Conservation (phyloP, 2,329 filamentous ascomycete genomes). For the Fonsecaea nubica region DNA sequence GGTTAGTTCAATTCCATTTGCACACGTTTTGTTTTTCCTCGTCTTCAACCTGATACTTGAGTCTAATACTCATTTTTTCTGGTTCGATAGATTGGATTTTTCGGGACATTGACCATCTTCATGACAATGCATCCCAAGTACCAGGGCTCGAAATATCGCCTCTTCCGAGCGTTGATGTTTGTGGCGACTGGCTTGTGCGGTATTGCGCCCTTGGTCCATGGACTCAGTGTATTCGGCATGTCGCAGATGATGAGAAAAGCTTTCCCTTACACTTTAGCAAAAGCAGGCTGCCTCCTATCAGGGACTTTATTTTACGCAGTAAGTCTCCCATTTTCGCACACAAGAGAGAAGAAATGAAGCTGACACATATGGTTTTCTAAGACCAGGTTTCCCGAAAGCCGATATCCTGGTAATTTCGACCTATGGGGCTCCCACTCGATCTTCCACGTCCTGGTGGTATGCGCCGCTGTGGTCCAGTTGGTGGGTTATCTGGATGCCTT, state of each 20-base stretch:
- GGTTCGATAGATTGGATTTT: slow-evolving; percentile 22
- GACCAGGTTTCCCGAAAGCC: slow-evolving; percentile 24
- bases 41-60: slow-evolving; percentile 13
- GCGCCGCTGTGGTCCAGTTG: slow-evolving; percentile 34
- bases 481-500: slow-evolving; percentile 18
- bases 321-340: slow-evolving; percentile 31
- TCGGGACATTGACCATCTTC: slow-evolving; percentile 28
- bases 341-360: slow-evolving; percentile 26
- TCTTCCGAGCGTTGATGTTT: slow-evolving; percentile 40
- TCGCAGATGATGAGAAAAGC: slow-evolving; percentile 42
- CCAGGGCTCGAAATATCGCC: slow-evolving; percentile 40
- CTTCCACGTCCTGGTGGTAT: slow-evolving; percentile 41
- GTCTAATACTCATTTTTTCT: slow-evolving; percentile 15
- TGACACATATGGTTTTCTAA: slow-evolving; percentile 31
- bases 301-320: slow-evolving; percentile 43
- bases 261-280: slow-evolving; percentile 38
- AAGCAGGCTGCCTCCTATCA: slow-evolving; percentile 40
- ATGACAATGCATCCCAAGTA: slow-evolving; percentile 34
- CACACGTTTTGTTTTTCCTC: slow-evolving; percentile 12
- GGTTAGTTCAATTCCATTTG: slow-evolving; percentile 18
- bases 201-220: slow-evolving; percentile 41
- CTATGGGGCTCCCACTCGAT: slow-evolving; percentile 37
- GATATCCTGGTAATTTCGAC: slow-evolving; percentile 37
- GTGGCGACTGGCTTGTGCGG: slow-evolving; percentile 35
- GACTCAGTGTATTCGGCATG: slow-evolving; percentile 42